Evolutionary conservation across 2,329 filamentous ascomycete species (phyloP).

Genomic region (Penicillium sp.): DNA sequence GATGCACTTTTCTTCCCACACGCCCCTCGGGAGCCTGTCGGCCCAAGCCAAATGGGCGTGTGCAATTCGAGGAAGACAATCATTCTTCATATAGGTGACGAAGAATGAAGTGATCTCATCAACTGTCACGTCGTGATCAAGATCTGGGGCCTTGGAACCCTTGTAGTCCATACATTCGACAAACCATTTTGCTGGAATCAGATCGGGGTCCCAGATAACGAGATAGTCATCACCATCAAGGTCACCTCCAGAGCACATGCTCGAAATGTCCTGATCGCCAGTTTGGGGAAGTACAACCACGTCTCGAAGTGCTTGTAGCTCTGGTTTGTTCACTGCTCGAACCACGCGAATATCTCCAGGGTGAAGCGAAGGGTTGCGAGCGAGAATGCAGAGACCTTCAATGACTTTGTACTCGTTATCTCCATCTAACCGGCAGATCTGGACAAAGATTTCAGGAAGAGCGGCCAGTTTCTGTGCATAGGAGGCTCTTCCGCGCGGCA

Average conservation of each 20-base stretch:
- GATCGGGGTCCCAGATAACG: constrained; percentile 78
- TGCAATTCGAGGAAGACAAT: constrained; percentile 76
- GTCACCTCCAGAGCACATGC: constrained; percentile 95
- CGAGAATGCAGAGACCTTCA: constrained; percentile 75
- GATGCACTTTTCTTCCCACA: constrained; percentile 68
- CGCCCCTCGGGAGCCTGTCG: constrained; percentile 61
- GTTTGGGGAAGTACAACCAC: constrained; percentile 83
- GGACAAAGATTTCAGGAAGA: constrained; percentile 85
- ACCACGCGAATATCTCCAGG: constrained; percentile 90
- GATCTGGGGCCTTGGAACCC: constrained; percentile 54
- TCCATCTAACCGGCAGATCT: constrained; percentile 63
- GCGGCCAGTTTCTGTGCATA: constrained; percentile 47
- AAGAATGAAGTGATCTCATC: constrained; percentile 81
- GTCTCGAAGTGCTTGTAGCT: constrained; percentile 74
- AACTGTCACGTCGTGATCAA: constrained; percentile 64
- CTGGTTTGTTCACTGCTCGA: constrained; percentile 70
- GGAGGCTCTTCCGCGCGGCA: constrained; percentile 32
- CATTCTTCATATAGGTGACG: constrained; percentile 88
- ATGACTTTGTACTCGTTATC: constrained; percentile 62
- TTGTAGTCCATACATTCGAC: constrained; percentile 74
- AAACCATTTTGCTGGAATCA: constrained; percentile 71
- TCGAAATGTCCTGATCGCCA: constrained; percentile 80
- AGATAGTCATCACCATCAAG: constrained; percentile 96
- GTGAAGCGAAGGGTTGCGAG: constrained; percentile 90
- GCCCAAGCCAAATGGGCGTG: constrained; percentile 75